These are phyloP conservation scores for Candida namnaoensis DNA, from an alignment of 805 yeast genomes.

Conservation along the genomic window DNA sequence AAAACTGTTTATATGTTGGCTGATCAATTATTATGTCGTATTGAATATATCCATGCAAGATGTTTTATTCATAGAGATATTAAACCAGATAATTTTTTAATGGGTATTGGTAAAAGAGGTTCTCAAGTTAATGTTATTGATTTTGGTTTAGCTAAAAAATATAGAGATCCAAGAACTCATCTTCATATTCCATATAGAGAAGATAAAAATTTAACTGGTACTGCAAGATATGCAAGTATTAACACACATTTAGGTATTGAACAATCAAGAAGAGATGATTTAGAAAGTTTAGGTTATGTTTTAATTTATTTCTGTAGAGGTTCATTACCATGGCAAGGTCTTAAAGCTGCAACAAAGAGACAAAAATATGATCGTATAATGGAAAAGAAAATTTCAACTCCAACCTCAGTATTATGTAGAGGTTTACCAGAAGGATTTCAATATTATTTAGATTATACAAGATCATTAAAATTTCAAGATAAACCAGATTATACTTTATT, in stretches of 20 bases:
- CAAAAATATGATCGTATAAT: slow-evolving; percentile 80
- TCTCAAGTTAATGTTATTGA: slow-evolving; percentile 67
- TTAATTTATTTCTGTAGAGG: slow-evolving; percentile 74
- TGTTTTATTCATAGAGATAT: slow-evolving; percentile 75
- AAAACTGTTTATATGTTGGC: slow-evolving; percentile 71
- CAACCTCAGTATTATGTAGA: slow-evolving; percentile 48
- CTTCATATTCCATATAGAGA: slow-evolving; percentile 81
- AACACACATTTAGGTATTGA: slow-evolving; percentile 81
- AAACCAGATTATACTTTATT: slow-evolving; percentile 90
- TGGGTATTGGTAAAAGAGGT: slow-evolving; percentile 53
- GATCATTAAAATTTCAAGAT: slow-evolving; percentile 88
- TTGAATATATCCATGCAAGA: slow-evolving; percentile 67
- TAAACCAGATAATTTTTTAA: slow-evolving; percentile 75
- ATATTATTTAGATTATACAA: slow-evolving; percentile 79
- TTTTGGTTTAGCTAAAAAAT: slow-evolving; percentile 84
- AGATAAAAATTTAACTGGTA: slow-evolving; percentile 71
- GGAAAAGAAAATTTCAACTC: slow-evolving; percentile 67
- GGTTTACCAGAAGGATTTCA: slow-evolving; percentile 69
- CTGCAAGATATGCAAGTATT: slow-evolving; percentile 83
- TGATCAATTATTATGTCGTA: slow-evolving; percentile 66
- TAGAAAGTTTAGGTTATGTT: slow-evolving; percentile 76
- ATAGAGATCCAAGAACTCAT: slow-evolving; percentile 70
- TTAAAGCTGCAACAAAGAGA: slow-evolving; percentile 77
- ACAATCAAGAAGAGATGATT: slow-evolving; percentile 76
- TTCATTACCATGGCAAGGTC: slow-evolving; percentile 84